Evolutionary conservation across 1,284 basidiomycete species (phyloP), one percentile per base, ranked within the genome.

Genomic region (Ganoderma sinense): DNA sequence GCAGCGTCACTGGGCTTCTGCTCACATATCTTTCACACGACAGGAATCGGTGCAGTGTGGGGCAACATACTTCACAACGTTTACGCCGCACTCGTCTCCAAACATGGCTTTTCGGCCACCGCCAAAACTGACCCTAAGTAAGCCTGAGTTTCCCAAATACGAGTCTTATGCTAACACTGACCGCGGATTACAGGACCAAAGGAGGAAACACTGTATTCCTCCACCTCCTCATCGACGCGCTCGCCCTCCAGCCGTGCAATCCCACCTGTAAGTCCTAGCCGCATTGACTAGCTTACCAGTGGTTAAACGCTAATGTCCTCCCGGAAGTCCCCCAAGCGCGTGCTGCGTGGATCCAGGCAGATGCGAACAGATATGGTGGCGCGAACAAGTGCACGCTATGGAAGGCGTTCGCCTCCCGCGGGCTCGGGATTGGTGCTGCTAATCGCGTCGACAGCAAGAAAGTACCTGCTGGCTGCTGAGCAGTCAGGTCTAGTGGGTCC

Each of bases 31-130:
- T 3, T n/a, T 14, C 45, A 1, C 16, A 18, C 51, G 11, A 14
- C 51, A 84, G 84, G 78, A 45, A 84, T 87, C 65, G 85, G 85
- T 41, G 83, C 87, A 69, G 83, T 86, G 48, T 87, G 86, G 87
- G 86, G 86, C 23, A 87, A 87, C 79, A 82, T 83, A 1, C 82
- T 87, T 16, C 86, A 87, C 82, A 86, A 87, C 71, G 84, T 88
- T 39, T 84, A 86, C 69, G 85, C 85, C 7, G 80, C 31, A 1
- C 85, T 88, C 36, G 85, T 88, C 36, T 72, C 60, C 0, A 79
- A 71, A 6, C 78, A 83, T 67, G 86, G 86, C 23, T 88, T 80
- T 78, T 84, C 83, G 2, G 73, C 77, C 1, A 81, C 77, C 3
- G 71, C 71, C 6, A 64, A 68, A 29, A 87, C 85, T 5, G 79